Percentiles rank a stretch among this genome's conserved stretches.
These are phyloP conservation scores for Symbiodinium natans DNA, from an alignment of 73 alveolate species.

Conservation along the genomic window DNA sequence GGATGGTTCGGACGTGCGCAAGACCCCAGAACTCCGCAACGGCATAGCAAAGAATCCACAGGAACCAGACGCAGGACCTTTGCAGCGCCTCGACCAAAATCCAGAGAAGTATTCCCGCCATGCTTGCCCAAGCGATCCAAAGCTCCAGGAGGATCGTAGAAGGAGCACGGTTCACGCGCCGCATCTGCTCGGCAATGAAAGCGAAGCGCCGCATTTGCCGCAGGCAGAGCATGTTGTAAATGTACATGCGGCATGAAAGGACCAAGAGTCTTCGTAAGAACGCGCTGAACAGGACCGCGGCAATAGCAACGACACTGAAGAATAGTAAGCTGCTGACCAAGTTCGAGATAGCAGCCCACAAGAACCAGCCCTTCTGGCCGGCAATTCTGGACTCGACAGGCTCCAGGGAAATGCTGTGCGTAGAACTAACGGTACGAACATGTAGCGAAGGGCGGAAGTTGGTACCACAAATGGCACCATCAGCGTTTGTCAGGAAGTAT, in stretches of 20 bases:
- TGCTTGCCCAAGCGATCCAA: slow-evolving; percentile 59
- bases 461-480: neutral
- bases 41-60: slow-evolving; percentile 20
- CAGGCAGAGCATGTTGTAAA: slow-evolving; percentile 34
- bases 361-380: neutral
- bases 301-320: neutral
- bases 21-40: slow-evolving; percentile 35
- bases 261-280: slow-evolving; percentile 54
- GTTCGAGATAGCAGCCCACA: neutral
- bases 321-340: neutral
- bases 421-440: neutral
- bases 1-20: slow-evolving; percentile 62
- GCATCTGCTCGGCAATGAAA: slow-evolving; percentile 75
- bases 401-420: neutral
- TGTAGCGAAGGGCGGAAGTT: neutral
- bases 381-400: neutral
- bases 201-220: slow-evolving; percentile 59
- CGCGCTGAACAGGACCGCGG: slow-evolving; percentile 24
- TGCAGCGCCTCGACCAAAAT: slow-evolving; percentile 19
- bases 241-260: slow-evolving; percentile 54
- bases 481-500: neutral
- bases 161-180: slow-evolving; percentile 62
- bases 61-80: slow-evolving; percentile 18
- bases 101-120: slow-evolving; percentile 45
- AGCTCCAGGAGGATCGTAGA: slow-evolving; percentile 57